Evolutionary conservation across 179 eudicot genomes (phyloP), one percentile per base, ranked within the genome.

Genomic region (Pouteria campechiana): DNA sequence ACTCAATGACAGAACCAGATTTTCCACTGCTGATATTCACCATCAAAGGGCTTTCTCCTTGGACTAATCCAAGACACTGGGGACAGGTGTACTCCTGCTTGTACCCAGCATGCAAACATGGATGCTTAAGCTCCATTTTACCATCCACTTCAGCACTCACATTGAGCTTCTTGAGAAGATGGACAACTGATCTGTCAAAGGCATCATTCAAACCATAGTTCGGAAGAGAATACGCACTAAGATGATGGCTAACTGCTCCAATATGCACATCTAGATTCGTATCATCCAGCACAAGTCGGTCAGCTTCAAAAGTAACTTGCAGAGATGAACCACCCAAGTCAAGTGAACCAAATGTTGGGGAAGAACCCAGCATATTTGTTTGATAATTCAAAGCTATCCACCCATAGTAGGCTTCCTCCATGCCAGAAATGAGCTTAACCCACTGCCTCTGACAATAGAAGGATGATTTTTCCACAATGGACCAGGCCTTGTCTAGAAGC

Each of bases 171-270:
- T 69, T 80, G 42, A 87, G 60, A 63, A 92, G 84, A 72, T 69
- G 74, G 44, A 70, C 73, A 16, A 92, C 96, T 13, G 99, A 92
- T 57, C 78, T 92, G 54, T 87, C 99, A 55, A 92, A 92, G 29
- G 99, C 99, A 69, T 92, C 99, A 64, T 92, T 92, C 47, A 92
- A 67, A 37, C 99, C 99, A 65, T 92, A 92, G 11, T 94, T 94
- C 21, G 83, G 61, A 31, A 92, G 76, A 24, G 99, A 92, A 62
- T 87, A 92, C 19, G 94, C 99, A 75, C 70, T 92, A 22, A 92
- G 83, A 72, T 79, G 90, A 76, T 92, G 88, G 43, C 55, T 87
- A 38, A 79, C 85, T 37, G 85, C 68, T 39, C 99, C 99, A 56
- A 92, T 87, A 57, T 77, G 77, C 32, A 92, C 68, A 52, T 79